These are phyloP conservation scores for Boletus subparvulus DNA, from an alignment of 768 basidiomycete genomes.

Conservation along the genomic window DNA sequence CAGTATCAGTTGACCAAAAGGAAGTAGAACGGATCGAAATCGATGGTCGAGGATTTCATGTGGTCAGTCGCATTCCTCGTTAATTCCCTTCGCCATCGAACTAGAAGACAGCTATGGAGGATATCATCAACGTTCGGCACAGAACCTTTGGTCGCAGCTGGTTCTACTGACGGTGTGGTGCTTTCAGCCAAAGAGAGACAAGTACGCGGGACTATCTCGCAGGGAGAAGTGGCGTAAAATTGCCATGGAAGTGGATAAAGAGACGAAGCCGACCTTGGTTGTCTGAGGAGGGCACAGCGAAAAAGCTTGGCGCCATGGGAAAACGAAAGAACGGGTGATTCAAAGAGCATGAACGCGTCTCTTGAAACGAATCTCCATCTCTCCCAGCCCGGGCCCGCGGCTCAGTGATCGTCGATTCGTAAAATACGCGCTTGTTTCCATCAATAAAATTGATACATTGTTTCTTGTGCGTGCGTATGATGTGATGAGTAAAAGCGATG, in stretches of 20 bases:
- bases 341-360: not conserved
- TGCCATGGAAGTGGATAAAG: conserved; percentile 48
- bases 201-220: conserved; percentile 55
- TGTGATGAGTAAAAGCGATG: not conserved
- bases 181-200: conserved; percentile 70
- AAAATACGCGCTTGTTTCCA: not conserved
- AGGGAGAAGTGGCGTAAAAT: conserved; percentile 85
- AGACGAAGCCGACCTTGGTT: conserved; percentile 53
- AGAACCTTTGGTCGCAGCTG: not conserved
- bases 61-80: too few species aligned
- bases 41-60: too few species aligned
- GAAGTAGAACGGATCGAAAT: too few species aligned
- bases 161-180: conserved; percentile 3
- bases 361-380: not conserved
- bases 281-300: conserved; percentile 49
- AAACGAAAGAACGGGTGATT: conserved; percentile 31
- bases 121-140: conserved; percentile 42
- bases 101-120: conserved; percentile 35
- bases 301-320: conserved; percentile 50
- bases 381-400: too few species aligned
- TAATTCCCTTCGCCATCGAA: conserved; percentile 35
- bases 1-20: too few species aligned
- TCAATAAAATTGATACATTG: not conserved
- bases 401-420: not conserved
- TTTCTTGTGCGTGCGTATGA: not conserved